Conservation (phyloP, 2,329 filamentous ascomycete species). For the Paracorniculantispora psalliotae region DNA sequence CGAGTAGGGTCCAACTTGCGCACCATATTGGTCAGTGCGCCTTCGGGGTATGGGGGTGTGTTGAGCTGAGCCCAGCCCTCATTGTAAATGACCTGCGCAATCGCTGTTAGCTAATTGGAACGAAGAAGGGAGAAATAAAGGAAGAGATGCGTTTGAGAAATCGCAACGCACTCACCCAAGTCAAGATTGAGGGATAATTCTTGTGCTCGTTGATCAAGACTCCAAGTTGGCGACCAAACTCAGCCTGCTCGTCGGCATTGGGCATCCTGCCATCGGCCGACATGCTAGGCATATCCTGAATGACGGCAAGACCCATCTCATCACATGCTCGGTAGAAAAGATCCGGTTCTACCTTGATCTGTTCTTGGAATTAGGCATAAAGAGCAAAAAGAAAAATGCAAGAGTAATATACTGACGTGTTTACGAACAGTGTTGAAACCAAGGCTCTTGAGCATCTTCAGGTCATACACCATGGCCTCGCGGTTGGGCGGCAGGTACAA, state of each 20-base stretch:
- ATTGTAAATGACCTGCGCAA: constrained; percentile 57
- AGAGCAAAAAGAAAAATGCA: not conserved
- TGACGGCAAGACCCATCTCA: constrained; percentile 58
- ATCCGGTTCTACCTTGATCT: constrained; percentile 63
- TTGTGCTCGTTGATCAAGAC: constrained; percentile 58
- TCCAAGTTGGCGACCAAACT: constrained; percentile 61
- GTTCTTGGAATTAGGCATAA: not conserved
- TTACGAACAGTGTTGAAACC: constrained; percentile 70
- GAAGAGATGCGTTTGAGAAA: not conserved
- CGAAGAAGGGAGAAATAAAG: not conserved
- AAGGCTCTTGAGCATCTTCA: constrained; percentile 58
- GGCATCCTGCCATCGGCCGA: constrained; percentile 31
- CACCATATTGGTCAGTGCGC: constrained; percentile 49
- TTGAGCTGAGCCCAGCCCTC: constrained; percentile 64
- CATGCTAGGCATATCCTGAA: constrained; percentile 68
- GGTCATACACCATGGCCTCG: constrained; percentile 64
- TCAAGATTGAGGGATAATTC: constrained; percentile 59
- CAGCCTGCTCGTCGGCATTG: constrained; percentile 48
- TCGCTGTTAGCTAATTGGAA: not conserved
- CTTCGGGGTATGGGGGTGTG: constrained; percentile 48
- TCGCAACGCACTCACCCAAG: constrained; percentile 48
- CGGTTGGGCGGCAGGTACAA: constrained; percentile 59
- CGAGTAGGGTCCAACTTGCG: constrained; percentile 56
- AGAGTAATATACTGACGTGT: constrained; percentile 44
- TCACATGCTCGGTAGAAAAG: constrained; percentile 66